Conservation (phyloP, 108 stramenopile genomes). For the Discostella pseudostelligera region DNA sequence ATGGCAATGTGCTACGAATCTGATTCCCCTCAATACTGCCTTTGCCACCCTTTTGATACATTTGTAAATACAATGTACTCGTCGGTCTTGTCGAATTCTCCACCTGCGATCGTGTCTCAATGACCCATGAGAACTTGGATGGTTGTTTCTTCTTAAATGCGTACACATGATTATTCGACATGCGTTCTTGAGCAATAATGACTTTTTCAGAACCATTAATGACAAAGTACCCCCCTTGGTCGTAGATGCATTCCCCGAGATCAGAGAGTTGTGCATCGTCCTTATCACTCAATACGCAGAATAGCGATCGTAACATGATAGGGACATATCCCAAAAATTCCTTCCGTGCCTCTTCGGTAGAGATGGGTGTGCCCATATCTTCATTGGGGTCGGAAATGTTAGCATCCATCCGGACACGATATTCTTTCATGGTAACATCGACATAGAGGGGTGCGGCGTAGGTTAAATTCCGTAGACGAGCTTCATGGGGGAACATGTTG, state of each 20-base stretch:
- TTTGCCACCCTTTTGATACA: constrained; percentile 94
- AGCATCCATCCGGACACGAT: constrained; percentile 66
- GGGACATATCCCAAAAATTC: constrained; percentile 97
- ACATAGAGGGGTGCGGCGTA: constrained; percentile 96
- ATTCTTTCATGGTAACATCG: constrained; percentile 85
- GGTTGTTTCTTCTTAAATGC: constrained; percentile 97
- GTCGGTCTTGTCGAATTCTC: constrained; percentile 92
- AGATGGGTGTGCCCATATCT: constrained; percentile 74
- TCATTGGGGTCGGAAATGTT: constrained; percentile 81
- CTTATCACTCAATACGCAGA: constrained; percentile 94
- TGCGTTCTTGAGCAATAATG: constrained; percentile 98
- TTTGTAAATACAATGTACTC: constrained; percentile 92
- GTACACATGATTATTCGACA: constrained; percentile 99
- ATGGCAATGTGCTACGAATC: constrained; percentile 92
- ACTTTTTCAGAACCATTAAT: constrained; percentile 99
- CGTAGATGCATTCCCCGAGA: constrained; percentile 98
- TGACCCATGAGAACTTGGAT: constrained; percentile 94
- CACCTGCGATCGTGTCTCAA: constrained; percentile 92
- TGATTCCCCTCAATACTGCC: constrained; percentile 92
- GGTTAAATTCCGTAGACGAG: constrained; percentile 94
- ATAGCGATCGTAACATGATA: constrained; percentile 94
- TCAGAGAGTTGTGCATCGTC: constrained; percentile 94
- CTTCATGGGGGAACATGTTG: constrained; percentile 98
- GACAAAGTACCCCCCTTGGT: constrained; percentile 99
- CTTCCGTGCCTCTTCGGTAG: constrained; percentile 78